These are phyloP conservation scores for Solanum tarapatanum DNA, from an alignment of 257 asterid species.

Conservation along the genomic window DNA sequence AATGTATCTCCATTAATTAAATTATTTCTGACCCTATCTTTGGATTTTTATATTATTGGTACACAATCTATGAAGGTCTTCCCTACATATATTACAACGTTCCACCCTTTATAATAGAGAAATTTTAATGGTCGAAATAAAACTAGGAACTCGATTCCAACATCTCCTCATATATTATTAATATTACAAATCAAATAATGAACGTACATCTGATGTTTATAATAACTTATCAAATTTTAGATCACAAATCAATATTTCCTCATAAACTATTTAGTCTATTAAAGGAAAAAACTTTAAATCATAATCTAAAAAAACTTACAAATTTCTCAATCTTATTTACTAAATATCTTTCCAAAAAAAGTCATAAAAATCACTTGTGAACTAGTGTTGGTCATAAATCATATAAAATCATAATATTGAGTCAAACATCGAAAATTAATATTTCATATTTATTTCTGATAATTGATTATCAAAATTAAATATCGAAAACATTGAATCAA, in stretches of 20 bases:
- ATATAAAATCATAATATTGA: not conserved
- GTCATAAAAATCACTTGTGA: not conserved
- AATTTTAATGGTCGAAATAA: not conserved
- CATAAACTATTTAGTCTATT: not conserved
- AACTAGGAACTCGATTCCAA: not conserved
- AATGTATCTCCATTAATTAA: not conserved
- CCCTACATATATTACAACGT: not conserved
- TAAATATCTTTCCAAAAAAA: not conserved
- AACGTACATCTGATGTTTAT: rapidly evolving
- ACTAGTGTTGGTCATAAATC: not conserved
- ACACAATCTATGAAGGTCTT: not conserved
- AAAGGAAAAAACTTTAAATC: not conserved
- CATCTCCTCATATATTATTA: not conserved
- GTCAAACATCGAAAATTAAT: not conserved
- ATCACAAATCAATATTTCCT: not conserved
- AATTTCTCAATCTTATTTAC: not conserved
- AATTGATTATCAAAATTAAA: no score
- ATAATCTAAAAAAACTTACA: not conserved
- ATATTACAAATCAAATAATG: not conserved
- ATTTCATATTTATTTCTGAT: not conserved
- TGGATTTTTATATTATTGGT: not conserved
- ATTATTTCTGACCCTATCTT: not conserved
- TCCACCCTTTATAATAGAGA: not conserved
- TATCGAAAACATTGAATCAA: not conserved
- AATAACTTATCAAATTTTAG: not conserved